These are phyloP conservation scores for Actinomucor elegans DNA, from an alignment of 371 early-diverging fungal species.

Conservation along the genomic window DNA sequence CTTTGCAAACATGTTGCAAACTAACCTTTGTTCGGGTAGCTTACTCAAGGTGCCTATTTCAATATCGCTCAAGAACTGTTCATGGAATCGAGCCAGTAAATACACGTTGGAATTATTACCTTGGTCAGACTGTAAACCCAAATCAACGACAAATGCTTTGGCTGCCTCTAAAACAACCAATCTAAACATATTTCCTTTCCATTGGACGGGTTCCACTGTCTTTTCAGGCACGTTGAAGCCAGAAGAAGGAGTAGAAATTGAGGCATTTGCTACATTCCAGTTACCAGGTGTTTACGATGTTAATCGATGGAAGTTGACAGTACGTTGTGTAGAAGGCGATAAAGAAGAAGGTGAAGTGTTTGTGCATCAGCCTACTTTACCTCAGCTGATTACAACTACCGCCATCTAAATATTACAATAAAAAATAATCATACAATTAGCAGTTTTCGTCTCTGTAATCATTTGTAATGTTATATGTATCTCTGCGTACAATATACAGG, in stretches of 20 bases:
- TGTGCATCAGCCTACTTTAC: conserved; percentile 31
- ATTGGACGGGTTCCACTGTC: conserved; percentile 65
- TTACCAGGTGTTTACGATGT: conserved; percentile 70
- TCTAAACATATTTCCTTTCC: conserved; percentile 45
- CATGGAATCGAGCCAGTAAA: conserved; percentile 59
- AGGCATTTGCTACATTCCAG: conserved; percentile 56
- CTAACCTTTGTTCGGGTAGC: no score
- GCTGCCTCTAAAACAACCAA: conserved; percentile 23
- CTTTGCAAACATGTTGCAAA: no score
- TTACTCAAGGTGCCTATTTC: conserved; percentile 51
- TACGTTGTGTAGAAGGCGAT: conserved; percentile 20
- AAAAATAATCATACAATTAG: no score
- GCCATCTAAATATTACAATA: conserved; percentile 1
- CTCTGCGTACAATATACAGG: no score
- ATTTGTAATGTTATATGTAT: no score
- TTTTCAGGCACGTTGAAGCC: conserved; percentile 56
- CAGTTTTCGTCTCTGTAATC: no score
- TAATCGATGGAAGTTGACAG: conserved; percentile 69
- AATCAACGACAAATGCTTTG: conserved; percentile 11
- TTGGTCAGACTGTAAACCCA: conserved; percentile 20
- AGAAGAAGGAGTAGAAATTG: conserved; percentile 45
- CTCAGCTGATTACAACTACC: conserved; percentile 24
- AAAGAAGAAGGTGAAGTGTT: conserved; percentile 23
- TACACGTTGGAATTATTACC: conserved; percentile 59
- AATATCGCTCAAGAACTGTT: conserved; percentile 58